Conservation (phyloP, 1,139 yeast species). For the Diutina rugosa region DNA sequence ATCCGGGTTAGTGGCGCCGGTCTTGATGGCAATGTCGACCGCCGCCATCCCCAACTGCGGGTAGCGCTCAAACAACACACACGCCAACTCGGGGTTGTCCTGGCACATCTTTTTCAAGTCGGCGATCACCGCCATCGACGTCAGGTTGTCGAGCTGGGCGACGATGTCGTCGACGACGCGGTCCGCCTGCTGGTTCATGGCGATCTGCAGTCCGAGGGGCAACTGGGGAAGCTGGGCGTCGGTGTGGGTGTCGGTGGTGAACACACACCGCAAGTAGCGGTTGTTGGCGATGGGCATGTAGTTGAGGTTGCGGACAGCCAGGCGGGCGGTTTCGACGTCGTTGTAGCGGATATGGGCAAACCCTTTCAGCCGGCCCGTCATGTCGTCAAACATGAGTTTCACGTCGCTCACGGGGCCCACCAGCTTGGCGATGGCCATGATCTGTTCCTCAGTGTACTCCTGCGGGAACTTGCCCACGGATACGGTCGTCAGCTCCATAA, state of each 20-base stretch:
- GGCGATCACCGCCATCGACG: conserved; percentile 40
- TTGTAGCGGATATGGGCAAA: conserved; percentile 77
- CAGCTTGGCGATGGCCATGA: conserved; percentile 60
- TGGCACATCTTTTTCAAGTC: conserved; percentile 56
- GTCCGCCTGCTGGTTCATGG: conserved; percentile 38
- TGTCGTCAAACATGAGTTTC: conserved; percentile 71
- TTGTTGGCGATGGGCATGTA: conserved; percentile 60
- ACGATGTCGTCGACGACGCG: conserved; percentile 52
- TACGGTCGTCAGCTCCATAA: background rate
- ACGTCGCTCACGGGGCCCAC: conserved; percentile 80
- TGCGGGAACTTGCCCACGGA: conserved; percentile 2
- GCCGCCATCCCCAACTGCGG: conserved; percentile 77
- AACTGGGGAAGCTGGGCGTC: conserved; percentile 15
- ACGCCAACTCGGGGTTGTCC: conserved; percentile 51
- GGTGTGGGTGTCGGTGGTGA: conserved; percentile 31
- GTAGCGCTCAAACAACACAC: conserved; percentile 48
- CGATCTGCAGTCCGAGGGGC: conserved; percentile 39
- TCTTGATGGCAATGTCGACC: conserved; percentile 58
- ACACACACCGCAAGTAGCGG: conserved; percentile 54
- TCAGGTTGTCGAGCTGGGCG: conserved; percentile 42
- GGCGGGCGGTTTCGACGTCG: conserved; percentile 69
- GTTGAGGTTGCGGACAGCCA: conserved; percentile 82
- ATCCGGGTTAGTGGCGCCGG: conserved; percentile 44
- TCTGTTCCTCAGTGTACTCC: conserved; percentile 71
- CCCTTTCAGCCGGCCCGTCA: conserved; percentile 86